A percentile compares a stretch with the other conserved stretches of the same genome.
These are phyloP conservation scores for Aureobasidium zeae DNA, from an alignment of 2,329 filamentous ascomycete species.

Conservation along the genomic window DNA sequence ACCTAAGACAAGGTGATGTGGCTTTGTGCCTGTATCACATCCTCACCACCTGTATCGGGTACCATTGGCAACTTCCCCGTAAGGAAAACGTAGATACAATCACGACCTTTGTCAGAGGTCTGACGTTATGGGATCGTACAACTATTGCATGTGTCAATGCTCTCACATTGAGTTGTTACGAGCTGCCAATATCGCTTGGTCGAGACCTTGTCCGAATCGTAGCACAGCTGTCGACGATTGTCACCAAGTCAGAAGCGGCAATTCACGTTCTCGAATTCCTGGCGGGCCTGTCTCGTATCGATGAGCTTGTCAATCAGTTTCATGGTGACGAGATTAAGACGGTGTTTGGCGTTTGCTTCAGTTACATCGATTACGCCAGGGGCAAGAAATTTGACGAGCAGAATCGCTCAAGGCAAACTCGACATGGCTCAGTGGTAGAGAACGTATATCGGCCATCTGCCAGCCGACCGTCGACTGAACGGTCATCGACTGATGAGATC, in stretches of 20 bases:
- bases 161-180: constrained; percentile 87
- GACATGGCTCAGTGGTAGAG: constrained; percentile 3
- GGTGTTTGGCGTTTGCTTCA: constrained; percentile 90
- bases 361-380: constrained; percentile 81
- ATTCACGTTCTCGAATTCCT: constrained; percentile 95
- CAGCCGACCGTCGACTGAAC: too few relatives aligned
- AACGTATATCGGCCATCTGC: constrained; percentile 19
- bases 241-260: constrained; percentile 83
- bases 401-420: constrained; percentile 7
- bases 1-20: constrained; percentile 77
- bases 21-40: constrained; percentile 81
- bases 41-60: constrained; percentile 80
- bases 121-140: constrained; percentile 46
- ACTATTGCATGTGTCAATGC: constrained; percentile 92
- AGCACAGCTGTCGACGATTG: constrained; percentile 89
- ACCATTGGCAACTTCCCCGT: constrained; percentile 75
- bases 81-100: constrained; percentile 84
- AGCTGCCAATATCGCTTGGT: constrained; percentile 77
- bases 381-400: constrained; percentile 37
- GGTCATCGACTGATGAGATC: constrained; percentile 70
- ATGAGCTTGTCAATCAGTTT: constrained; percentile 78
- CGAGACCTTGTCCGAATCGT: constrained; percentile 79
- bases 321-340: constrained; percentile 85
- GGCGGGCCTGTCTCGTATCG: constrained; percentile 76
- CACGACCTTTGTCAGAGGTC: constrained; percentile 73